phyloP scores from a whole-genome alignment of 768 basidiomycete genomes.

The Clavaria fumosa region DNA sequence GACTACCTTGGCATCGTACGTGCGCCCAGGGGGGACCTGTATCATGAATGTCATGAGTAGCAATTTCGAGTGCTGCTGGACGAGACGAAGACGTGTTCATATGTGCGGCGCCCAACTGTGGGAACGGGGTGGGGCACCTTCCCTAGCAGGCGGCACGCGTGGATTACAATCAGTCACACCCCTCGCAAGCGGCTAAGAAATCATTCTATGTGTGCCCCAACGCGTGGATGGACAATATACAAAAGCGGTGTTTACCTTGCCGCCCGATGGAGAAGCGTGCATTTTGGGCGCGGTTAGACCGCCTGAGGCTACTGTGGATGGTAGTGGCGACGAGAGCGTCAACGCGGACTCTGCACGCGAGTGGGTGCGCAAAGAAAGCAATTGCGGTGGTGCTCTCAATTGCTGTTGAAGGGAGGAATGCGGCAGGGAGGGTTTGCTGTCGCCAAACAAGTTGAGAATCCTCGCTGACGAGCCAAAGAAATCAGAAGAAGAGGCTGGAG shows the following conservation, averaged over 20 bases:
- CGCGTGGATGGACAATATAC: no score
- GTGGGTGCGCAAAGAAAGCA: slow-evolving; percentile 9
- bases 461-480: slow-evolving; percentile 20
- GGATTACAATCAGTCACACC: no score
- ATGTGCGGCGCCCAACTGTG: neutral
- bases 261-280: slow-evolving; percentile 38
- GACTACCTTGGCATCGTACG: slow-evolving; percentile 69
- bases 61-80: slow-evolving; percentile 4
- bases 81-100: slow-evolving; percentile 6
- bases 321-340: neutral
- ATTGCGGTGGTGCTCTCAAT: no score
- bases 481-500: slow-evolving; percentile 12
- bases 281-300: slow-evolving; percentile 20
- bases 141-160: no score
- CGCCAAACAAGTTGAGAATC: slow-evolving; percentile 27
- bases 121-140: no score
- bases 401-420: slow-evolving; percentile 13
- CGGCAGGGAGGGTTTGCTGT: slow-evolving; percentile 28
- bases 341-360: slow-evolving; percentile 9
- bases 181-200: no score
- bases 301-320: neutral
- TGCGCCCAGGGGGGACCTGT: slow-evolving; percentile 46
- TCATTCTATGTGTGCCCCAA: no score
- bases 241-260: slow-evolving; percentile 27
- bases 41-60: neutral